Evolutionary conservation across 257 asterid genomes (phyloP), one percentile per base, ranked within the genome.

Genomic region (Fraxinus cuspidata): DNA sequence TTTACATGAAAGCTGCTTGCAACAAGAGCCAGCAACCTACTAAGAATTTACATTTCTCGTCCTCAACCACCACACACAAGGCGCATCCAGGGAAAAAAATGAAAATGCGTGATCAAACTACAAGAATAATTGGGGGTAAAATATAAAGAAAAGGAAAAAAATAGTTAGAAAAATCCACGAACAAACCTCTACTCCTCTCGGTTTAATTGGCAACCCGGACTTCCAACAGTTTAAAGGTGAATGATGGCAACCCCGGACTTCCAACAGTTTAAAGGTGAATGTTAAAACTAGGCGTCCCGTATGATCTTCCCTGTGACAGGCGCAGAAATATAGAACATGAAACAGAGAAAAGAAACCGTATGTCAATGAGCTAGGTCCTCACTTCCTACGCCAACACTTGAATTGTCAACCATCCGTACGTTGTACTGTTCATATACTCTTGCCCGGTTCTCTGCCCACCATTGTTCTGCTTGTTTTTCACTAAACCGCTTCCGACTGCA

Each of bases 361-460:
- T 74, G 70, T 86, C 84, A 87, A 29, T 82, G 91, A 29, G 84
- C 88, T 72, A 86, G 78, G 78, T 88, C 96, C 77, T 86, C 94
- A 64, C 89, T 91, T 81, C 90, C 94, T 74, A 88, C 85, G 38
- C 94, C 90, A 29, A 85, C 80, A 75, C 94, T 91, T 5, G 91
- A 89, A 83, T 86, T 91, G 87, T 91, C 93, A 58, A 81, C 84
- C 90, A 87, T 86, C 29, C 93, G 84, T 79, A 89, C 91, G 16
- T 87, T 91, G 89, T 89, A 89, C 73, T 74, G 89, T 79, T 86
- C 89, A 58, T 89, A 87, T 68, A 90, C 93, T 87, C 91, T 86
- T 70, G 86, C 87, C 77, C 90, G 88, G 83, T 89, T 89, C 82
- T 80, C 86, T 10, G 86, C 82, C 86, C 86, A 83, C 86, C 86